A percentile compares a stretch with the other conserved stretches of the same genome.
Evolutionary conservation across 495 filamentous ascomycete species (phyloP).

Genomic region (Trichoderma parareesei): DNA sequence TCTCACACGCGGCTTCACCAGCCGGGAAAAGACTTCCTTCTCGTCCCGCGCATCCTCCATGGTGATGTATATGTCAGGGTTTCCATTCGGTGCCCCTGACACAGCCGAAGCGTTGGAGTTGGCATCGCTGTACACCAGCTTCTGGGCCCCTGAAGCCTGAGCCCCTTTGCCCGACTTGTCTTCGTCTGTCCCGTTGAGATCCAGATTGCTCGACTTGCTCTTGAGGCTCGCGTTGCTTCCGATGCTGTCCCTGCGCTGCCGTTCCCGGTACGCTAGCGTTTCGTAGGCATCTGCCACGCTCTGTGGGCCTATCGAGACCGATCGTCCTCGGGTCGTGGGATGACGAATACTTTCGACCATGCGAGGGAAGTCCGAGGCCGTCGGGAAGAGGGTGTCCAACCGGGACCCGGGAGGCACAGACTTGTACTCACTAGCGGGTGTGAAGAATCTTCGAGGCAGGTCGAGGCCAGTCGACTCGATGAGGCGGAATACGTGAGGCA

Average conservation of each 20-base stretch:
- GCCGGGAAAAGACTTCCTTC: conserved; percentile 72
- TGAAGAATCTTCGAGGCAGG: conserved; percentile 80
- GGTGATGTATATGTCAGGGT: conserved; percentile 16
- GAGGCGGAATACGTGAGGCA: conserved; percentile 82
- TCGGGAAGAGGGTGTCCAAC: conserved; percentile 80
- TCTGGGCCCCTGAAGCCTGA: conserved; percentile 24
- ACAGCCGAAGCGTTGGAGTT: conserved; percentile 44
- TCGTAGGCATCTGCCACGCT: conserved; percentile 95
- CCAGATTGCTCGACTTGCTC: conserved; percentile 7
- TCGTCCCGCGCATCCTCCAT: conserved; percentile 48
- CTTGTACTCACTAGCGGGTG: conserved; percentile 82
- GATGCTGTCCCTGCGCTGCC: conserved; percentile 70
- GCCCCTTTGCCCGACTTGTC: conserved; percentile 21
- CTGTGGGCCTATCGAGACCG: conserved; percentile 86
- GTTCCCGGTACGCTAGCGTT: conserved; percentile 84
- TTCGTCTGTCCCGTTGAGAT: conserved; percentile 9
- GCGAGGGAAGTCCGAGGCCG: conserved; percentile 71
- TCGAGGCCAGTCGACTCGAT: conserved; percentile 70
- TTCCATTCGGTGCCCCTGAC: conserved; percentile 21
- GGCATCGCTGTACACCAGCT: conserved; percentile 46
- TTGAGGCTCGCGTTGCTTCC: conserved; percentile 22
- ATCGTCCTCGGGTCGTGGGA: conserved; percentile 59
- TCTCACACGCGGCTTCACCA: conserved; percentile 80
- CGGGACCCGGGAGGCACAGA: conserved; percentile 68
- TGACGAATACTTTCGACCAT: conserved; percentile 73